These are phyloP conservation scores for Capsicum rhomboideum DNA, from an alignment of 257 asterid species.

Conservation along the genomic window DNA sequence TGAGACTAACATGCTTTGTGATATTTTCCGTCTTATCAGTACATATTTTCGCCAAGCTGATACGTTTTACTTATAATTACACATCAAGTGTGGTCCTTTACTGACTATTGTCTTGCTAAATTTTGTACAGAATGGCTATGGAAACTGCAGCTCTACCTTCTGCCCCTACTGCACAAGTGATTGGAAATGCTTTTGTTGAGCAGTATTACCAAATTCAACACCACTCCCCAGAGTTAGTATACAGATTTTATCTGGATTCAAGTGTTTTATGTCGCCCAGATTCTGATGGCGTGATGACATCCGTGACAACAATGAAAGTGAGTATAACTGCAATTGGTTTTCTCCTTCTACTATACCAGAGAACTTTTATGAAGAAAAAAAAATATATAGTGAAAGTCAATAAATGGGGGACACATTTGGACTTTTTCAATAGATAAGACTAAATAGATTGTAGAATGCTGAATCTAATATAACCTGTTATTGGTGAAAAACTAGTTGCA, in stretches of 20 bases:
- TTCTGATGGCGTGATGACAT: slow-evolving; percentile 52
- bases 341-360: background rate
- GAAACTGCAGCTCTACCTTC: slow-evolving; percentile 41
- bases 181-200: slow-evolving; percentile 96
- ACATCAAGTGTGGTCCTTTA: background rate
- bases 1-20: background rate
- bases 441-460: background rate
- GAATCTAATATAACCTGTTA: background rate
- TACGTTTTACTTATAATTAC: background rate
- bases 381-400: background rate
- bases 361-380: background rate
- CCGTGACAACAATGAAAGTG: slow-evolving; percentile 86
- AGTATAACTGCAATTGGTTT: slow-evolving; percentile 9
- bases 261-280: slow-evolving; percentile 85
- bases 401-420: background rate
- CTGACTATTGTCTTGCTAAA: background rate
- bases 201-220: slow-evolving; percentile 90
- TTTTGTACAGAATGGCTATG: slow-evolving; percentile 46
- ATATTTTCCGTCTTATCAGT: background rate
- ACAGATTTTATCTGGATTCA: slow-evolving; percentile 66
- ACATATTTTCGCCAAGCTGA: background rate
- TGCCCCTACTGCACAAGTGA: slow-evolving; percentile 40
- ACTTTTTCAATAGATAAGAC: background rate
- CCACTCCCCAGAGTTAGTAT: slow-evolving; percentile 62
- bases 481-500: background rate